Evolutionary conservation across 148 eudicot genomes (phyloP).

Genomic region (Mesembryanthemum crystallinum): DNA sequence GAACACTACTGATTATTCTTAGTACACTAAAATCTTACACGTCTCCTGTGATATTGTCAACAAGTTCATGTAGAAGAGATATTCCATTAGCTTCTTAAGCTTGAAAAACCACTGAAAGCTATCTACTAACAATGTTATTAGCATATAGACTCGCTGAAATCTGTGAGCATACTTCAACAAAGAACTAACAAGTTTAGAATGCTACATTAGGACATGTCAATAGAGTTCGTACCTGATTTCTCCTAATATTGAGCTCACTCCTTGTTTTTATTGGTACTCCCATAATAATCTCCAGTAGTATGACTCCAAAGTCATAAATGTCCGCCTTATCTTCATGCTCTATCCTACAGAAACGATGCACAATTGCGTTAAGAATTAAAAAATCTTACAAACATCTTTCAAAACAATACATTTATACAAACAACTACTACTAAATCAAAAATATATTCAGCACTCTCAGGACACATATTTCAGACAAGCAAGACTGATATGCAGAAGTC

Average conservation of each 20-base stretch:
- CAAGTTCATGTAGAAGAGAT: no score
- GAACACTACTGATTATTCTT: no score
- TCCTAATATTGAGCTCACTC: constrained; percentile 46
- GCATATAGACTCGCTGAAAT: no score
- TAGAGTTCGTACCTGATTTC: constrained; percentile 51
- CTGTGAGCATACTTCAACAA: no score
- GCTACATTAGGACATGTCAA: no score
- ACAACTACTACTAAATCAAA: no score
- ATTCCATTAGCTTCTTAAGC: no score
- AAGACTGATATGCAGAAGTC: neutral
- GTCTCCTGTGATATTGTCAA: no score
- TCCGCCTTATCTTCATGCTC: constrained; percentile 65
- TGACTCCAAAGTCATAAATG: constrained; percentile 74
- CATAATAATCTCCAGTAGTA: constrained; percentile 64
- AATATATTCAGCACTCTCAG: no score
- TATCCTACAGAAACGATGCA: constrained; percentile 33
- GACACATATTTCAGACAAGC: neutral
- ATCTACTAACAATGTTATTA: no score
- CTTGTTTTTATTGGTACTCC: constrained; percentile 55
- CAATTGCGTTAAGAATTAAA: neutral
- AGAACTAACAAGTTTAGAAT: no score
- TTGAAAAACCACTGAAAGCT: neutral
- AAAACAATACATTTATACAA: no score
- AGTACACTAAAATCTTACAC: neutral
- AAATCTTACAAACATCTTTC: neutral